Evolutionary conservation across 2,329 filamentous ascomycete genomes (phyloP).

Genomic region (Cladosporium phlei): DNA sequence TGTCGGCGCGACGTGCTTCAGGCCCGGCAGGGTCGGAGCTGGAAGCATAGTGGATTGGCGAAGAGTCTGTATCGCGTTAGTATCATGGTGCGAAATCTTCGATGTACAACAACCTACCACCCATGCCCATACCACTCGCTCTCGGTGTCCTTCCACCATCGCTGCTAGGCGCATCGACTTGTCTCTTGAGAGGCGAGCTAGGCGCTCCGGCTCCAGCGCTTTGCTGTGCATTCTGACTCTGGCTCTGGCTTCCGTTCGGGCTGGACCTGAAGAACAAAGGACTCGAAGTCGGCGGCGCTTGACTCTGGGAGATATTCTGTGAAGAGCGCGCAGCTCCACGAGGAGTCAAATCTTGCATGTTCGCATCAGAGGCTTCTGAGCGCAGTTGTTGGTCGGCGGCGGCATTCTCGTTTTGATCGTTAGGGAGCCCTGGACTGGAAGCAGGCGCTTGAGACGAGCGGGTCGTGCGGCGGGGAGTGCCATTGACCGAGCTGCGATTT

Average conservation of each 20-base stretch:
- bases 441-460: conserved; percentile 51
- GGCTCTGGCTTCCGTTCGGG: conserved; percentile 42
- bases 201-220: conserved; percentile 36
- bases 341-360: conserved; percentile 35
- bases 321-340: conserved; percentile 36
- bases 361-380: conserved; percentile 37
- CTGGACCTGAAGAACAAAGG: conserved; percentile 73
- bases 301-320: conserved; percentile 39
- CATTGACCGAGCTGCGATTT: conserved; percentile 47
- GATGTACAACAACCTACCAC: conserved; percentile 48
- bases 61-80: conserved; percentile 63
- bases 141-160: conserved; percentile 67
- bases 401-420: conserved; percentile 17
- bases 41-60: conserved; percentile 82
- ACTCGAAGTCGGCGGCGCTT: conserved; percentile 55
- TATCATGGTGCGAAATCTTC: conserved; percentile 7
- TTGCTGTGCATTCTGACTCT: conserved; percentile 19
- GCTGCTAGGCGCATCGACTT: conserved; percentile 35
- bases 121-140: conserved; percentile 53
- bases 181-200: conserved; percentile 44
- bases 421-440: conserved; percentile 33
- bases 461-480: conserved; percentile 45
- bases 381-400: conserved; percentile 37
- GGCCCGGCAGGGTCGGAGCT: conserved; percentile 60
- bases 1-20: conserved; percentile 58